These are phyloP conservation scores for Solanum phureja DNA, from an alignment of 257 asterid genomes.

Conservation along the genomic window DNA sequence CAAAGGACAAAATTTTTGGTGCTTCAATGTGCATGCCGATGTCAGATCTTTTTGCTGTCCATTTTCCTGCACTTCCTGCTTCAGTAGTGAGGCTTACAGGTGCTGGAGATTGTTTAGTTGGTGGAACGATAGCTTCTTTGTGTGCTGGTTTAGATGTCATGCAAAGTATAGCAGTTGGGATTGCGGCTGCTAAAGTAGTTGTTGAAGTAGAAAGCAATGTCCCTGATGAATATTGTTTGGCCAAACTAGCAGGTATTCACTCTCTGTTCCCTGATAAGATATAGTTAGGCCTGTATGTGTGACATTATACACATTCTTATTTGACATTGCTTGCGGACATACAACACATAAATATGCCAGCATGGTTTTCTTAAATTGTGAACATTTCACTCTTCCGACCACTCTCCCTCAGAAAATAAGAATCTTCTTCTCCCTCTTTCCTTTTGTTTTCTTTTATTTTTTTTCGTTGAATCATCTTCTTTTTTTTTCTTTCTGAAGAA, in stretches of 20 bases:
- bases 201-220: conserved; percentile 68
- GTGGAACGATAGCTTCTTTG: conserved; percentile 60
- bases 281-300: background rate
- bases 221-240: conserved; percentile 40
- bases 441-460: background rate
- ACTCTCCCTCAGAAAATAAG: background rate
- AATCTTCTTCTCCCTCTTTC: background rate
- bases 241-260: conserved; percentile 45
- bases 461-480: background rate
- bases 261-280: too few species aligned
- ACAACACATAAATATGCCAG: background rate
- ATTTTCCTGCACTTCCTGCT: conserved; percentile 76
- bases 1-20: conserved; percentile 18
- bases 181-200: conserved; percentile 83
- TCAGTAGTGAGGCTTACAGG: conserved; percentile 70
- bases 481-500: background rate
- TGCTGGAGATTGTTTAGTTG: conserved; percentile 95
- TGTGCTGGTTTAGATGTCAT: conserved; percentile 75
- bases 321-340: background rate
- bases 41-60: conserved; percentile 29
- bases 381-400: background rate
- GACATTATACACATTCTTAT: background rate
- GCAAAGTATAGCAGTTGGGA: conserved; percentile 89
- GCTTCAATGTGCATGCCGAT: conserved; percentile 15
- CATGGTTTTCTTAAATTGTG: background rate